A percentile compares a stretch with the other conserved stretches of the same genome.
Evolutionary conservation across 2,329 filamentous ascomycete species (phyloP).

Genomic region (Botrytis deweyae): DNA sequence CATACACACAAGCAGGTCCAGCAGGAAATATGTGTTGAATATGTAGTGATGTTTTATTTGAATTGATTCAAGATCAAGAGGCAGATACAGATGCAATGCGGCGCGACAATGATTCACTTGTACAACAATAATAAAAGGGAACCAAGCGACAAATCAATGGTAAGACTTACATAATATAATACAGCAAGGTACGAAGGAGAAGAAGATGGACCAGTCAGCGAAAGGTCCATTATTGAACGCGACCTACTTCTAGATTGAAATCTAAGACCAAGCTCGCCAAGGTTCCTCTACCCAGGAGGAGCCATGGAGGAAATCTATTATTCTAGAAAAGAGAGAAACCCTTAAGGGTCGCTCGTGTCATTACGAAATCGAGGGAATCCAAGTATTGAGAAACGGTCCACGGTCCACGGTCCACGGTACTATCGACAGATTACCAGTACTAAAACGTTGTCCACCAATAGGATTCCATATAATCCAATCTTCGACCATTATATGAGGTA

Average conservation of each 20-base stretch:
- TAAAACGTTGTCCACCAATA: background rate
- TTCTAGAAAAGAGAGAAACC: background rate
- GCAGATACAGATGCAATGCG: background rate
- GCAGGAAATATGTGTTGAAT: background rate
- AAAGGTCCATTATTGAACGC: background rate
- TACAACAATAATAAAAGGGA: background rate
- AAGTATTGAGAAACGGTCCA: background rate
- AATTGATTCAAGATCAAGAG: background rate
- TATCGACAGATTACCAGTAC: background rate
- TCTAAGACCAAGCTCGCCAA: background rate
- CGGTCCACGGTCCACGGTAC: background rate
- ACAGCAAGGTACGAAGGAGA: background rate
- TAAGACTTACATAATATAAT: background rate
- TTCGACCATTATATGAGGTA: background rate
- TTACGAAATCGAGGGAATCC: too few species aligned
- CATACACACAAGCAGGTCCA: background rate
- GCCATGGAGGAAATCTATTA: background rate
- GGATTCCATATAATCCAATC: background rate
- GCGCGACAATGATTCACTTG: background rate
- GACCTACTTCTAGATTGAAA: background rate
- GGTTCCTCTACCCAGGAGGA: background rate
- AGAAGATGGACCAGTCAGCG: background rate
- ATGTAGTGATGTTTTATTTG: constrained; percentile 1
- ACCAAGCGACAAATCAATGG: background rate
- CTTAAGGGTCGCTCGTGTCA: background rate